phyloP scores from a whole-genome alignment of 352 stramenopile genomes.

The Pythium monospermum region DNA sequence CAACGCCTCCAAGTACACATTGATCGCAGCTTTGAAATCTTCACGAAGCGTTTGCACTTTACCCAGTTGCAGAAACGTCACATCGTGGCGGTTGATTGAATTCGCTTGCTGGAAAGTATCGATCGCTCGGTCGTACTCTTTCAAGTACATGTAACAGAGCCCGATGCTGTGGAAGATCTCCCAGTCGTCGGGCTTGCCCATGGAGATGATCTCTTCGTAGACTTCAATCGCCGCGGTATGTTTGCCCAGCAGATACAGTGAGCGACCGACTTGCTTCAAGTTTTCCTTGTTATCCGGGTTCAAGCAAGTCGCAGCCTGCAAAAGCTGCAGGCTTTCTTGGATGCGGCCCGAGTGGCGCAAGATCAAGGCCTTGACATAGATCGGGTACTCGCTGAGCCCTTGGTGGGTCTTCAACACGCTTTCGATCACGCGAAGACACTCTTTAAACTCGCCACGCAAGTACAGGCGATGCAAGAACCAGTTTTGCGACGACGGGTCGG shows the following conservation, averaged over 20 bases:
- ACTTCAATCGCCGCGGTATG: conserved; percentile 89
- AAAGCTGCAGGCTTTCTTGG: conserved; percentile 88
- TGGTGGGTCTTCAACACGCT: conserved; percentile 77
- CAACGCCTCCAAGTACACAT: conserved; percentile 88
- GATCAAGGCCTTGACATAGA: conserved; percentile 92
- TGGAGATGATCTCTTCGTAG: conserved; percentile 87
- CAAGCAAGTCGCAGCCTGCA: conserved; percentile 89
- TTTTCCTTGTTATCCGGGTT: conserved; percentile 91
- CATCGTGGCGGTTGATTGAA: conserved; percentile 88
- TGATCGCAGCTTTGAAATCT: conserved; percentile 84
- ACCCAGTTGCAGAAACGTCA: conserved; percentile 89
- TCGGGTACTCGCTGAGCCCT: conserved; percentile 88
- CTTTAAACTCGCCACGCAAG: conserved; percentile 79
- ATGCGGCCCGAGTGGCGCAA: conserved; percentile 84
- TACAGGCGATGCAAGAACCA: conserved; percentile 86
- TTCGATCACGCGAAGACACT: conserved; percentile 89
- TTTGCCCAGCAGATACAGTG: conserved; percentile 83
- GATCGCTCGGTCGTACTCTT: conserved; percentile 87
- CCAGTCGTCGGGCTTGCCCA: conserved; percentile 85
- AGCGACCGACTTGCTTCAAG: conserved; percentile 86
- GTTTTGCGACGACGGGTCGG: conserved; percentile 57
- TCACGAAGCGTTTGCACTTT: conserved; percentile 83
- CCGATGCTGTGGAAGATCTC: conserved; percentile 92
- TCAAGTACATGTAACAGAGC: conserved; percentile 89
- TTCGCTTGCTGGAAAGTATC: conserved; percentile 90